phyloP scores from a whole-genome alignment of 495 filamentous ascomycete genomes.

The Rhypophila decipiens region DNA sequence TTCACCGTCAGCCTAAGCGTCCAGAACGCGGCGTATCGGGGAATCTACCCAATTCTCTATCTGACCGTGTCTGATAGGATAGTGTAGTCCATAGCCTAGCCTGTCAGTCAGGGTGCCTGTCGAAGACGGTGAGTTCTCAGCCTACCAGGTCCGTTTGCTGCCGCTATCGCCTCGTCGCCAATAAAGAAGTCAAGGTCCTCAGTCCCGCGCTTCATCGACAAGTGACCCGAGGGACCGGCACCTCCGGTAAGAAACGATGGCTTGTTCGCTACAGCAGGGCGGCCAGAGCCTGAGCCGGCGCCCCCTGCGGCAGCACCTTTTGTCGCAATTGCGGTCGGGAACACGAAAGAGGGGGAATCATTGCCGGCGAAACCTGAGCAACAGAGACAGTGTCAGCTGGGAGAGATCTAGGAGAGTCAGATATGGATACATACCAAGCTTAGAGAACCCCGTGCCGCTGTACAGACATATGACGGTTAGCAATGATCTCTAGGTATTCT shows the following conservation, averaged over 20 bases:
- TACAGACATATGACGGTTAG: constrained; percentile 17
- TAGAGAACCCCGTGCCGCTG: constrained; percentile 98
- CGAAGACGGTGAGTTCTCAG: background rate
- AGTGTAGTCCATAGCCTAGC: constrained; percentile 87
- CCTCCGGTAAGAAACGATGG: constrained; percentile 92
- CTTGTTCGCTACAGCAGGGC: constrained; percentile 87
- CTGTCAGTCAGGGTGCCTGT: constrained; percentile 14
- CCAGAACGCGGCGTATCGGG: too few species aligned
- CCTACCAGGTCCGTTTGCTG: constrained; percentile 73
- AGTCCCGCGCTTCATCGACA: constrained; percentile 89
- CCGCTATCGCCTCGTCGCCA: constrained; percentile 87
- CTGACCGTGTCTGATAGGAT: constrained; percentile 95
- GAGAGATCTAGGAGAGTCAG: background rate
- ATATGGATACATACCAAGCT: constrained; percentile 64
- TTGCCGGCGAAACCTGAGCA: constrained; percentile 93
- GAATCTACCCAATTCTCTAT: constrained; percentile 90
- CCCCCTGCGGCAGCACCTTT: constrained; percentile 66
- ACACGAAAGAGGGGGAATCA: constrained; percentile 97
- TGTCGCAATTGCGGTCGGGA: constrained; percentile 96
- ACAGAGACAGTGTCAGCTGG: constrained; percentile 6
- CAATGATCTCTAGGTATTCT: constrained; percentile 3
- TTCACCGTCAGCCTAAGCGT: constrained; percentile 16
- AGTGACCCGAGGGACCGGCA: constrained; percentile 69
- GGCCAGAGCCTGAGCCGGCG: constrained; percentile 72
- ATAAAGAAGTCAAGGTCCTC: constrained; percentile 99